A percentile compares a stretch with the other conserved stretches of the same genome.
Evolutionary conservation across 2,329 filamentous ascomycete species (phyloP).

Genomic region (Gremmenia infestans): DNA sequence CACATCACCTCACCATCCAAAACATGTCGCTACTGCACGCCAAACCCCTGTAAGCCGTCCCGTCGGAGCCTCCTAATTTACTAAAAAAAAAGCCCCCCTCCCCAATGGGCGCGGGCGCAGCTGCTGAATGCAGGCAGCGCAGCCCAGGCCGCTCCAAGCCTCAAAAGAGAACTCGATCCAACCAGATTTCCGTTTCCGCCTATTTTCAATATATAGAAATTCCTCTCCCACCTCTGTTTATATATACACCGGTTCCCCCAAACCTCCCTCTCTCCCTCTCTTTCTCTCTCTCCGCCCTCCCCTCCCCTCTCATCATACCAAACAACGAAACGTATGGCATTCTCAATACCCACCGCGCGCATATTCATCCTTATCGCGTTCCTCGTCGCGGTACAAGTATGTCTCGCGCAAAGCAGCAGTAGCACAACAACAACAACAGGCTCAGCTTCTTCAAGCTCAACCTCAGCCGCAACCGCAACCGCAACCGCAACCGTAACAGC

Average conservation of each 20-base stretch:
- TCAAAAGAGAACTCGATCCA: neutral
- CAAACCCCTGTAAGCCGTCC: too few species aligned
- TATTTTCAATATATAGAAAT: neutral
- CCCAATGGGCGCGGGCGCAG: too few species aligned
- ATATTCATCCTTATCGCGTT: neutral
- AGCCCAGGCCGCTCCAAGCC: neutral
- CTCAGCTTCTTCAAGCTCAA: neutral
- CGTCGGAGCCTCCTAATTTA: too few species aligned
- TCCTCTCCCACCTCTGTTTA: too few species aligned
- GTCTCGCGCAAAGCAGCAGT: neutral
- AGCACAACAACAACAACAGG: neutral
- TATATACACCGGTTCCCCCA: neutral
- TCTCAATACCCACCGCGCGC: neutral
- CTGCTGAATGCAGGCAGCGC: too few species aligned
- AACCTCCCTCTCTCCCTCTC: neutral
- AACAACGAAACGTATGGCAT: neutral
- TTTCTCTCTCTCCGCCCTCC: neutral
- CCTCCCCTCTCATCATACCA: neutral
- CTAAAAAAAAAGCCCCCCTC: too few species aligned
- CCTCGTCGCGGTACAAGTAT: neutral
- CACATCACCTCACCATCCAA: too few species aligned
- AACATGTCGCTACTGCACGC: too few species aligned
- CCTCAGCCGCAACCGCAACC: too few species aligned
- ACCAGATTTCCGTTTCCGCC: neutral
- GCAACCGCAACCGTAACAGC: constrained; percentile 9